phyloP scores from a whole-genome alignment of 2,329 filamentous ascomycete species.

The Talaromyces amestolkiae region DNA sequence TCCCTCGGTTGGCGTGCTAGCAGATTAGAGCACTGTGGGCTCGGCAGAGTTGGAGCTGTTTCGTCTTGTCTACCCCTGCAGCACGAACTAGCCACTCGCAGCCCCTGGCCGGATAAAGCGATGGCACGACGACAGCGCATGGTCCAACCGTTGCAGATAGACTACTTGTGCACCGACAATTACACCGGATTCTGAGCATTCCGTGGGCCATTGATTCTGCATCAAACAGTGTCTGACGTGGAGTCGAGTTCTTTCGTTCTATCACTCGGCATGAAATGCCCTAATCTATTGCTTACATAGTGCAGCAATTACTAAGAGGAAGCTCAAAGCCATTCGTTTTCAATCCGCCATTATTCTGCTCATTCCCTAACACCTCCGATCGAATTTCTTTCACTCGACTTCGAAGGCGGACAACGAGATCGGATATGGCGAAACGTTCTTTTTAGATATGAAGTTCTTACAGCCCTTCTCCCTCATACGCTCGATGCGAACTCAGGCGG shows the following conservation, averaged over 20 bases:
- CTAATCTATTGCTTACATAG: not conserved
- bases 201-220: conserved; percentile 3
- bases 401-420: not conserved
- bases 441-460: conserved; percentile 6
- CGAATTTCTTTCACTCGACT: not conserved
- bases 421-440: conserved; percentile 3
- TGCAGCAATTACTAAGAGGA: not conserved
- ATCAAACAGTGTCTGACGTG: conserved; percentile 8
- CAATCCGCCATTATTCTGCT: not conserved
- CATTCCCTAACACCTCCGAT: not conserved
- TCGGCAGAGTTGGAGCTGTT: not conserved
- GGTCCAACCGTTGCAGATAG: conserved; percentile 12
- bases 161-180: not conserved
- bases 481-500: conserved; percentile 3
- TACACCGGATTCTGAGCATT: not conserved
- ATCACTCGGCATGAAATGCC: not conserved
- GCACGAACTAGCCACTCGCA: conserved; percentile 7
- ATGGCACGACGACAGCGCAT: not conserved
- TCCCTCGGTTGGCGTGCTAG: not conserved
- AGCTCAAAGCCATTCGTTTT: conserved; percentile 1
- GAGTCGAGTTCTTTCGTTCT: not conserved
- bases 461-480: conserved; percentile 1
- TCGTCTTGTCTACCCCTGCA: conserved; percentile 18
- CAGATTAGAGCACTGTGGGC: not conserved
- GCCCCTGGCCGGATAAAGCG: conserved; percentile 1